These are phyloP conservation scores for Aspergillus ochraceoroseus DNA, from an alignment of 2,329 filamentous ascomycete genomes.

Conservation along the genomic window DNA sequence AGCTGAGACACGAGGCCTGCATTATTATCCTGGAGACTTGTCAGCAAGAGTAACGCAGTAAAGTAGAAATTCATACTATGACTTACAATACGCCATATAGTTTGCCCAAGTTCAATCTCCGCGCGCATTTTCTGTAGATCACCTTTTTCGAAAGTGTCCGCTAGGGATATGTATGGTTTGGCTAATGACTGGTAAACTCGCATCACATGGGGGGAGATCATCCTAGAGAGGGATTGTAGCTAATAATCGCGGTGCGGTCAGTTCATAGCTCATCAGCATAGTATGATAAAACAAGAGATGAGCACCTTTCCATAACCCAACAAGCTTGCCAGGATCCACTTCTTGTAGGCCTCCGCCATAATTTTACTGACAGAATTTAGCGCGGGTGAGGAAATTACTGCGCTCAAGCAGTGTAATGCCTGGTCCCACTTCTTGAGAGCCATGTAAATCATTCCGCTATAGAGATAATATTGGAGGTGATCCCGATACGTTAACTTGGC, in stretches of 20 bases:
- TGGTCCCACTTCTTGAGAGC: conserved; percentile 57
- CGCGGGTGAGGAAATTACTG: conserved; percentile 63
- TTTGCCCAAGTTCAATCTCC: conserved; percentile 57
- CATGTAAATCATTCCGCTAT: conserved; percentile 62
- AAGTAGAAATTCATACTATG: background rate
- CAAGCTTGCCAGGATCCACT: conserved; percentile 75
- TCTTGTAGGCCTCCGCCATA: conserved; percentile 87
- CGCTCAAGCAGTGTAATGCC: conserved; percentile 59
- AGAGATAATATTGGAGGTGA: conserved; percentile 61
- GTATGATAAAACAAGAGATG: background rate
- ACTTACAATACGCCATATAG: conserved; percentile 57
- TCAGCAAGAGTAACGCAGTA: conserved; percentile 2
- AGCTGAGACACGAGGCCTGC: conserved; percentile 65
- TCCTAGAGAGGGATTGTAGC: conserved; percentile 52
- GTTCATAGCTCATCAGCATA: background rate
- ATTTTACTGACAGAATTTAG: conserved; percentile 63
- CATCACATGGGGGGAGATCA: conserved; percentile 50
- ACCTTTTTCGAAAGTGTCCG: conserved; percentile 60
- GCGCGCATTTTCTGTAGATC: conserved; percentile 57
- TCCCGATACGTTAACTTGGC: conserved; percentile 39
- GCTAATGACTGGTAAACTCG: conserved; percentile 56
- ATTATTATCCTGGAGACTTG: conserved; percentile 60
- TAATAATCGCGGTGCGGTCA: conserved; percentile 22
- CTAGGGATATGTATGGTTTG: conserved; percentile 67
- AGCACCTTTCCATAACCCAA: conserved; percentile 60